phyloP scores from a whole-genome alignment of 306 rosid genomes.

The Astragalus glycyphyllos region DNA sequence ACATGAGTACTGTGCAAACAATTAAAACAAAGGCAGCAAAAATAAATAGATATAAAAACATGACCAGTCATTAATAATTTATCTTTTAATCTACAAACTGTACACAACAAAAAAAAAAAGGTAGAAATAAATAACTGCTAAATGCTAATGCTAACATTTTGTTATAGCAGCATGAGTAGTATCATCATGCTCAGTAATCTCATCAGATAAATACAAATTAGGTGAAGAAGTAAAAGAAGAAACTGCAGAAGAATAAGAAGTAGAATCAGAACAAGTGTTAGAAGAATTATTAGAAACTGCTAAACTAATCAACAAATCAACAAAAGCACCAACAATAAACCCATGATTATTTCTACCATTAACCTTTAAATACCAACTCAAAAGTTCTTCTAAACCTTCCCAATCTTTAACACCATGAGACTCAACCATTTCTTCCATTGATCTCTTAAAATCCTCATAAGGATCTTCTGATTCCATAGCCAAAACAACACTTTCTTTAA shows the following conservation, averaged over 20 bases:
- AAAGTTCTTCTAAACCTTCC: conserved; percentile 71
- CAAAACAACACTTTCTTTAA: conserved; percentile 63
- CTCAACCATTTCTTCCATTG: conserved; percentile 95
- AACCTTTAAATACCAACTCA: conserved; percentile 72
- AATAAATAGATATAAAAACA: background rate
- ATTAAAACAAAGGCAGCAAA: conserved; percentile 12
- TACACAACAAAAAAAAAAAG: conserved; percentile 27
- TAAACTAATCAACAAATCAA: conserved; percentile 63
- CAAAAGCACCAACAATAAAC: conserved; percentile 74
- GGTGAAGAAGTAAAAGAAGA: conserved; percentile 59
- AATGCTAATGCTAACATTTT: conserved; percentile 29
- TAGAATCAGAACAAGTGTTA: conserved; percentile 36
- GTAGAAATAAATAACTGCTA: background rate
- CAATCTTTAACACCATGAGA: conserved; percentile 69
- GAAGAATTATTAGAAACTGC: conserved; percentile 27
- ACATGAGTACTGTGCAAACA: background rate
- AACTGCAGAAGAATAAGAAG: conserved; percentile 54
- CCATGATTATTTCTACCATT: conserved; percentile 74
- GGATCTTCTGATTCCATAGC: conserved; percentile 82
- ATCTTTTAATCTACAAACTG: conserved; percentile 39
- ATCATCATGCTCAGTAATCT: conserved; percentile 41
- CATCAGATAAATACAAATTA: conserved; percentile 25
- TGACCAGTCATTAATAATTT: conserved; percentile 7
- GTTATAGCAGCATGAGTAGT: background rate
- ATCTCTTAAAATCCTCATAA: conserved; percentile 66